Evolutionary conservation across 768 basidiomycete species (phyloP), one percentile per base, ranked within the genome.

Genomic region (Melanogaster broomeanus): DNA sequence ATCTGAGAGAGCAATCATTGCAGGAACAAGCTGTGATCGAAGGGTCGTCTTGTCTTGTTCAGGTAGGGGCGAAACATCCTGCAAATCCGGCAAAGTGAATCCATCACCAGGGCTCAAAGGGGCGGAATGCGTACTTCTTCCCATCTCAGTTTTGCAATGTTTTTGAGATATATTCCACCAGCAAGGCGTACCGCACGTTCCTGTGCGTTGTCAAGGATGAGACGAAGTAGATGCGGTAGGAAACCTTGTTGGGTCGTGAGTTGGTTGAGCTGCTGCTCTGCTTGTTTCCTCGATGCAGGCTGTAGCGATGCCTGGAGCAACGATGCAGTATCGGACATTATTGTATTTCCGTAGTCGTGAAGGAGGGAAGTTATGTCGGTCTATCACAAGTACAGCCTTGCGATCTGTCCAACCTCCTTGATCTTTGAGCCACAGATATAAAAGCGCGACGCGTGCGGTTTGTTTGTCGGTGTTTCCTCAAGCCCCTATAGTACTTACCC

Each of bases 141-240:
- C 94, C 95, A 98, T 72, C 87, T 80, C 24, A 82, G 76, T 68
- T 90, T 93, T 52, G 93, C 80, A 40, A 87, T 79, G 65, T 98
- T 97, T 75, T 98, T 98, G 58, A 97, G 85, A 72, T 90, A 94
- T 30, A 98, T 86, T 45, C 89, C 87, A 2, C 85, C 95, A 2
- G 93, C 83, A 48, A 96, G 83, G 62, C 94, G 75, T 28, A 90
- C 81, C 0, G 89, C 73, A 60, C 84, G 82, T 66, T 88, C 82
- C 28, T 72, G 69, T n/a, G 80, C 67, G n/a, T 64, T 61, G 55
- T 90, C 79, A 55, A 93, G 82, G 55, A 93, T 84, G 56, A 98
- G 83, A 25, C 78, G 72, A 22, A 98, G 82, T 21, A 98, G 82
- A 62, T 87, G 80, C 3, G 82, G 73, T 12, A 93, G 78, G 70